Evolutionary conservation across 192 early-diverging fungal genomes (phyloP), one percentile per base, ranked within the genome.

Genomic region (Physocladia obscura): DNA sequence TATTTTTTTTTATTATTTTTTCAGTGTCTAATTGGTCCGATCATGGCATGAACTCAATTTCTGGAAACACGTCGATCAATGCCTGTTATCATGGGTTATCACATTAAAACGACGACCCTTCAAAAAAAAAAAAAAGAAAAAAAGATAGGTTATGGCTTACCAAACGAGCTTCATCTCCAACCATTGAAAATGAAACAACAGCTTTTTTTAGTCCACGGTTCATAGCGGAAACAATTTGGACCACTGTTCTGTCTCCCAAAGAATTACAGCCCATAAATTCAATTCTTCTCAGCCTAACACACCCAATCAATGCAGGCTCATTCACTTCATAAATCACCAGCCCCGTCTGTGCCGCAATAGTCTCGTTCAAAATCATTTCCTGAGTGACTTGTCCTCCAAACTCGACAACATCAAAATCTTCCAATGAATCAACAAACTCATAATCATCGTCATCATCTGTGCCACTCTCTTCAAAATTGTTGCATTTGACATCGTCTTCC

Each of bases 301-400:
- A 68, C 22, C 65, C 65, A 40, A 68, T 68, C 4, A 57, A 15
- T 17, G 51, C 65, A 11, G 54, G 34, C 31, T 34, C 50, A 26
- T 68, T 35, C 1, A 35, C 22, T 17, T 44, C 36, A 4, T 47
- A 32, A 37, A 68, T 21, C 34, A 21, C 36, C 21, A 68, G 22
- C 27, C 65, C 65, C 6, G 24, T 11, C 22, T 37, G 15, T 4
- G 54, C 65, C 1, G 65, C 65, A 11, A 34, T 29, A 8, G 29
- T 38, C 40, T 68, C 65, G 1, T n/a, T 31, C 19, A 26, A 13
- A 15, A 68, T 68, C 21, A 5, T 38, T 4, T 17, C 52, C 30
- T 6, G 19, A 40, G 54, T 40, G 2, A 36, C 65, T 56, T 68
- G 65, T 11, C 15, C 2, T 22, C 21, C 65, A 59, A 26, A 35